Conservation (phyloP, 2,329 filamentous ascomycete species). For the Thermoascus crustaceus region DNA sequence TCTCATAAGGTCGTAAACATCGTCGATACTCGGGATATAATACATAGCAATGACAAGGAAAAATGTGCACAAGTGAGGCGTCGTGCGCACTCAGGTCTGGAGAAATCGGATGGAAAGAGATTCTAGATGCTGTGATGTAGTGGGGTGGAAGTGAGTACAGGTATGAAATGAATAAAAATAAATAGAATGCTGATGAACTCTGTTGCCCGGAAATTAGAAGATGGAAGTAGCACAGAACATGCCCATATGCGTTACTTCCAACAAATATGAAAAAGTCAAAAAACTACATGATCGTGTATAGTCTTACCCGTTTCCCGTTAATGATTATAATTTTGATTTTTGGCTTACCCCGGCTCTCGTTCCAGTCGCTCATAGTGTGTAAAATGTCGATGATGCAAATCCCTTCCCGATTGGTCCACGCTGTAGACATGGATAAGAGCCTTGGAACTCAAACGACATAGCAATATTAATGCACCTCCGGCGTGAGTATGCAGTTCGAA, state of each 20-base stretch:
- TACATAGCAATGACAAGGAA: background rate
- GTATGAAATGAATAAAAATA: constrained; percentile 1
- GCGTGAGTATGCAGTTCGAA: too few relatives aligned
- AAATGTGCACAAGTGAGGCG: background rate
- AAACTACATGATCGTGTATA: constrained; percentile 11
- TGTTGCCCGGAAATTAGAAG: constrained; percentile 2
- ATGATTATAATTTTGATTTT: constrained; percentile 3
- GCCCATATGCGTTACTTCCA: constrained; percentile 1
- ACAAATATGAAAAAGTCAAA: constrained; percentile 6
- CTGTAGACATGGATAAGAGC: background rate
- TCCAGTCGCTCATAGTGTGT: too few relatives aligned
- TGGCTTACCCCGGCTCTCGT: too few relatives aligned
- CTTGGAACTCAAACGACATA: background rate
- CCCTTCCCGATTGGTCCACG: background rate
- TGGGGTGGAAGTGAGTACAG: constrained; percentile 2
- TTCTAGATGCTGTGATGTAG: too few relatives aligned
- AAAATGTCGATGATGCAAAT: constrained; percentile 1
- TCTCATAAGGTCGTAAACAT: background rate
- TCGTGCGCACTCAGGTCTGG: too few relatives aligned
- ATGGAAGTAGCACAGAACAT: background rate
- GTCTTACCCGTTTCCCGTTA: constrained; percentile 18
- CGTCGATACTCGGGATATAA: background rate
- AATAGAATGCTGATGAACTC: constrained; percentile 2
- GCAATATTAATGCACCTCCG: too few relatives aligned
- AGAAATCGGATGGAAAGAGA: background rate